Base-by-base conservation (phyloP, 768 basidiomycete species). In the Russula olivacea region DNA sequence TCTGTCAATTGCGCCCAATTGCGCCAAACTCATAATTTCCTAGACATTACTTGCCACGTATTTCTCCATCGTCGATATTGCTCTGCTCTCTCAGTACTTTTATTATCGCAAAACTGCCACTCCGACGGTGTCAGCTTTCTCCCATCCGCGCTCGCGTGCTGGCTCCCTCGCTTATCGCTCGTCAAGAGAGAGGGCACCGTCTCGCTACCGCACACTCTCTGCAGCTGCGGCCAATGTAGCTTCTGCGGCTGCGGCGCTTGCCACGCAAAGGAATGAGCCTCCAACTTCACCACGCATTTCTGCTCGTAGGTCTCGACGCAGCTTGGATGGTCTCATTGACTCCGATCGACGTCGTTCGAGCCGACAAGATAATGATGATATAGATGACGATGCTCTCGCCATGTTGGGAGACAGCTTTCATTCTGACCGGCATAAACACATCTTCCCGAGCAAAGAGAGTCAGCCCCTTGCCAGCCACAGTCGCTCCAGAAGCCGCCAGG, bases 21-120 rank as follows among this genome's bases (percentile, higher is more conserved):
- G 5, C 55, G 53, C 40, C 38, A 64, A 54, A 50, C 65, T 56
- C 50, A 55, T 61, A 32, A 19, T 43, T 41, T 36, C 21, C 23
- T 60, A 97, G 92, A 96, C 85, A 47, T 91, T 85, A 72, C 90
- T 99, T 50, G 96, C 97, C 3, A 80, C 80, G 0, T 99, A 99
- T 73, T 99, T 98, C 71, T 88, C 90, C 70, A 76, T 81, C 59
- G 82, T 98, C 55, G 97, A 99, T 73, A 76, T 84, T 55, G 77
- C 80, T 34, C 79, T 98, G 28, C 76, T 95, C 50, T 72, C 70
- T 9, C 96, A 99, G 72, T 98, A 87, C 76, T 77, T 86, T 70
- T 90, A 96, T 75, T 96, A 93, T 69, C 71, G 74, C 19, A 71
- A 69, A 32, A 65, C 73, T 2, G 71, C 73, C 36, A 77, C 76